Evolutionary conservation across 805 yeast genomes (phyloP).

Genomic region (Sungouiozyma ichnusensis): DNA sequence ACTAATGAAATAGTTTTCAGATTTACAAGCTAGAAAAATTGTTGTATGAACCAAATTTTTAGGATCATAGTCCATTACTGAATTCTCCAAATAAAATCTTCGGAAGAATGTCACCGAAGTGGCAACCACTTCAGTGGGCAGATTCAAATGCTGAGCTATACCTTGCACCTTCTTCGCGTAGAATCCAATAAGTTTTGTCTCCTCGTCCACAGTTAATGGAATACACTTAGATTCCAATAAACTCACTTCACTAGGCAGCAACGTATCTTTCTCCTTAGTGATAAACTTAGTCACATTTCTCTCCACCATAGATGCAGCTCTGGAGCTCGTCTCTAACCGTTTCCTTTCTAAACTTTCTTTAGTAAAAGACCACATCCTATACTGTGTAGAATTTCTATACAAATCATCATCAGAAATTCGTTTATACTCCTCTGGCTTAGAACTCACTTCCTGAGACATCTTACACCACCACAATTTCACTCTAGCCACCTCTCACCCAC

Average conservation of each 20-base stretch:
- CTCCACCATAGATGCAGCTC: conserved; percentile 35
- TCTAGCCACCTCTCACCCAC: neutral
- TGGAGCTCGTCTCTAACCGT: conserved; percentile 41
- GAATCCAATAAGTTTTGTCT: conserved; percentile 51
- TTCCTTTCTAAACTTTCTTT: conserved; percentile 40
- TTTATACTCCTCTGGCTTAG: conserved; percentile 16
- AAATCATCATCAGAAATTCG: conserved; percentile 71
- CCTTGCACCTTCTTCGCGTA: conserved; percentile 64
- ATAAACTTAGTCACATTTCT: conserved; percentile 27
- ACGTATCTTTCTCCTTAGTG: conserved; percentile 18
- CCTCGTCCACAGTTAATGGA: conserved; percentile 59
- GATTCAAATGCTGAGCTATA: conserved; percentile 59
- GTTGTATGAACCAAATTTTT: conserved; percentile 71
- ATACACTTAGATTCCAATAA: conserved; percentile 26
- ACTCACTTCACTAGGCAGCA: conserved; percentile 26
- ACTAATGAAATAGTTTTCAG: conserved; percentile 83
- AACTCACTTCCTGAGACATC: neutral
- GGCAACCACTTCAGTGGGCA: conserved; percentile 82
- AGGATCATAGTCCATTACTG: conserved; percentile 85
- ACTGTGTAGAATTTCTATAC: conserved; percentile 81
- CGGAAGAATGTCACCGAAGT: conserved; percentile 79
- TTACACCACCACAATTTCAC: neutral
- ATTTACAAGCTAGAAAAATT: conserved; percentile 82
- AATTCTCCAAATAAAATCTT: conserved; percentile 67
- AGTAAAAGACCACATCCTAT: conserved; percentile 75